Evolutionary conservation across 345 rosid genomes (phyloP).

Genomic region (Excoecaria agallocha): DNA sequence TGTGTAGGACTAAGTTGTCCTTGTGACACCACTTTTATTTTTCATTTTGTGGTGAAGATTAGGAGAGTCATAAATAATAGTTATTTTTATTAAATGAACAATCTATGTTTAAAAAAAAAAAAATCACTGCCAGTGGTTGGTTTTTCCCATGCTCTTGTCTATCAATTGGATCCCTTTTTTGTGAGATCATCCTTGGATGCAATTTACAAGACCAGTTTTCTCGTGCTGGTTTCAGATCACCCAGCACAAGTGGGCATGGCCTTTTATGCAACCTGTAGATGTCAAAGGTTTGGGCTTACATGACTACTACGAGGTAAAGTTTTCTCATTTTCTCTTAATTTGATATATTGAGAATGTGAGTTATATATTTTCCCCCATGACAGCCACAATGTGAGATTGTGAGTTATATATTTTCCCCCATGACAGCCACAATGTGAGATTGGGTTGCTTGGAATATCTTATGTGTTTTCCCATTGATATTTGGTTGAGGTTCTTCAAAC

Average conservation of each 20-base stretch:
- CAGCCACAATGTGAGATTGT: too few relatives aligned
- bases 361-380: background rate
- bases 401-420: background rate
- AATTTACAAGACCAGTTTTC: background rate
- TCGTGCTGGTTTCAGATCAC: constrained; percentile 50
- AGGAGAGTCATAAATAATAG: background rate
- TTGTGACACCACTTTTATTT: background rate
- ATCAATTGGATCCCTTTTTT: background rate
- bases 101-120: background rate
- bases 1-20: background rate
- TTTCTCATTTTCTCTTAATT: background rate
- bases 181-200: background rate
- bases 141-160: background rate
- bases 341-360: background rate
- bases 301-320: constrained; percentile 72
- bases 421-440: background rate
- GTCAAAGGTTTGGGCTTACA: constrained; percentile 79
- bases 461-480: background rate
- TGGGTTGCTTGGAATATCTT: background rate
- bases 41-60: background rate
- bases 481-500: background rate
- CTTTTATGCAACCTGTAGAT: constrained; percentile 91
- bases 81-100: background rate
- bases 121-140: background rate
- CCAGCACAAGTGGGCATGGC: constrained; percentile 94